These are phyloP conservation scores for Fusarium scirpi DNA, from an alignment of 2,329 filamentous ascomycete genomes.

Conservation along the genomic window DNA sequence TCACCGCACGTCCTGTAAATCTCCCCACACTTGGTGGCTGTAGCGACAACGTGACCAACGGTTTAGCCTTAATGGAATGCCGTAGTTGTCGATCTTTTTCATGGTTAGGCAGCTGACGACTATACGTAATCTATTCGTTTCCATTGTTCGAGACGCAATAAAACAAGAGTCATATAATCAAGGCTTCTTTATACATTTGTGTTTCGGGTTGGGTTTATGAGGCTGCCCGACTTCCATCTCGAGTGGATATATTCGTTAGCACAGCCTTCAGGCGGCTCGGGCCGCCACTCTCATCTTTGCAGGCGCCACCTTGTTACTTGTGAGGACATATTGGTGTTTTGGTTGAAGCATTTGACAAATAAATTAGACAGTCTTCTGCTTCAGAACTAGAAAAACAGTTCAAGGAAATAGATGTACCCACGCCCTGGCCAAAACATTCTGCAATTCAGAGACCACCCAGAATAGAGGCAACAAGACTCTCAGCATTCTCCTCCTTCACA, in stretches of 20 bases:
- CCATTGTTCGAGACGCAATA: background rate
- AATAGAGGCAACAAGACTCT: background rate
- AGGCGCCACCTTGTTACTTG: too few species aligned
- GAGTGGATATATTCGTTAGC: background rate
- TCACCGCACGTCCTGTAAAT: constrained; percentile 13
- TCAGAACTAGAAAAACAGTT: too few species aligned
- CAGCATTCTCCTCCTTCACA: background rate
- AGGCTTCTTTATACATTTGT: background rate
- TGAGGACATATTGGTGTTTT: too few species aligned
- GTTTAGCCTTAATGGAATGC: constrained; percentile 1
- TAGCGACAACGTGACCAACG: constrained; percentile 24
- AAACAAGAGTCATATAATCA: background rate
- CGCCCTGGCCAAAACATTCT: too few species aligned
- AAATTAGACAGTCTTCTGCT: too few species aligned
- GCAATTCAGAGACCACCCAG: too few species aligned
- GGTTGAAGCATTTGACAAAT: too few species aligned
- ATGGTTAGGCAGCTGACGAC: constrained; percentile 1
- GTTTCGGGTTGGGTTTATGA: background rate
- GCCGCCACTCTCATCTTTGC: too few species aligned
- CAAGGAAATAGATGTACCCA: too few species aligned
- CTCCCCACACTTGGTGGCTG: constrained; percentile 19
- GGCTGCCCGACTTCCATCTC: background rate
- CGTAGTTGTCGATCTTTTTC: background rate
- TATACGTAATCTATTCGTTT: background rate
- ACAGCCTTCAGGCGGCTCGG: background rate